Percentiles rank a stretch among this genome's conserved stretches.
phyloP scores from a whole-genome alignment of 2,329 filamentous ascomycete species.

The Dissoconium aciculare region DNA sequence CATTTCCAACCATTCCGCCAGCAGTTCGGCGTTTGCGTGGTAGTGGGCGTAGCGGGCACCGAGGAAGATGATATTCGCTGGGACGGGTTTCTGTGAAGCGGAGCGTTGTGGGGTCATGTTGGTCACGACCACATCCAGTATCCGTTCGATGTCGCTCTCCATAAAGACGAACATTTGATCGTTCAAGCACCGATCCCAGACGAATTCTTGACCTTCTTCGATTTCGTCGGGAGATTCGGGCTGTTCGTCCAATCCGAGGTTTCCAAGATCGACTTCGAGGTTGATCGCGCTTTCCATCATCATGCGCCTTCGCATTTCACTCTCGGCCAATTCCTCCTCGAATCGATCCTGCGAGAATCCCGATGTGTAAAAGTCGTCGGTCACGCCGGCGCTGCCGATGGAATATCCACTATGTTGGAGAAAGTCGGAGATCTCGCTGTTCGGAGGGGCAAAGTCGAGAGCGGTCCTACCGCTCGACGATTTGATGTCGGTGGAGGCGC shows the following conservation, averaged over 20 bases:
- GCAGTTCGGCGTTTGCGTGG: conserved; percentile 72
- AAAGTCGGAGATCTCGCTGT: conserved; percentile 94
- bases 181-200: conserved; percentile 85
- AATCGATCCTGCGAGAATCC: conserved; percentile 88
- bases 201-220: conserved; percentile 84
- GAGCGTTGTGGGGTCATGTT: conserved; percentile 96
- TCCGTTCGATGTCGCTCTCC: conserved; percentile 77
- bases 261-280: conserved; percentile 88
- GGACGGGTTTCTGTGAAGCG: conserved; percentile 92
- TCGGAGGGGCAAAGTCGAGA: conserved; percentile 86
- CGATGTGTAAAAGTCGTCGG: conserved; percentile 82
- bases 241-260: conserved; percentile 88
- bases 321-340: conserved; percentile 94
- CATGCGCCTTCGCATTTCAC: conserved; percentile 87
- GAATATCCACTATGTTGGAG: conserved; percentile 86
- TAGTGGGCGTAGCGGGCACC: conserved; percentile 95
- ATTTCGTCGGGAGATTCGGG: conserved; percentile 79
- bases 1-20: conserved; percentile 64
- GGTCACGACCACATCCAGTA: conserved; percentile 90
- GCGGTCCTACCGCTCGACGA: conserved; percentile 88
- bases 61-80: conserved; percentile 91
- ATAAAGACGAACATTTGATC: conserved; percentile 99
- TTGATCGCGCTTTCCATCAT: conserved; percentile 99
- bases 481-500: conserved; percentile 88
- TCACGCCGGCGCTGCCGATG: conserved; percentile 62